Base-by-base conservation (phyloP, 805 yeast species). In the Metschnikowia santaceciliae region DNA sequence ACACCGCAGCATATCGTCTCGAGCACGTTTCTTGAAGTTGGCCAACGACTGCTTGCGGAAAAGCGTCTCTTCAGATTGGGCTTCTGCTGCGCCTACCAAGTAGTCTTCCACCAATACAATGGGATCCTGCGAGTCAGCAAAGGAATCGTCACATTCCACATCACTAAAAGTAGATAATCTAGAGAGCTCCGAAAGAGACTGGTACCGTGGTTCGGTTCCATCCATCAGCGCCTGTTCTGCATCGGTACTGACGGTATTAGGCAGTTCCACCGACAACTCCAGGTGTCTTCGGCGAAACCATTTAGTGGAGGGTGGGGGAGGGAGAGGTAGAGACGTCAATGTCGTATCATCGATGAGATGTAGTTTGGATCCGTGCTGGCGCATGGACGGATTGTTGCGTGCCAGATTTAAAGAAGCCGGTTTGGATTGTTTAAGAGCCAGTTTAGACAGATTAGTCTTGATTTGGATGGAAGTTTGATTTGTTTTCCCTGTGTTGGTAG, bases 91-190 rank as follows among this genome's bases (percentile, higher is more conserved):
- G 11, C 51, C 52, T 17, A 58, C 33, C 54, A 82, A 70, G 60
- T 82, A 82, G 57, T 82, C 87, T 57, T 82, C 87, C 8, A 82
- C 76, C 17, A 82, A 62, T 1, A 81, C 81, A 14, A 70, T 72
- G 8, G 72, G 77, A 43, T 70, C 75, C 35, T 69, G 67, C 13
- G 55, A 55, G 20, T 65, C 69, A 6, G 59, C 67, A 32, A 56
- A 42, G 14, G 55, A 54, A 6, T 57, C 61, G 32, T 55, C 61
- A 4, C 42, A 19, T 42, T 37, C 48, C 34, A 43, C 32, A 17
- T 50, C 51, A 34, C 46, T 47, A 23, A 40, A 26, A 14, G 48
- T 19, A 17, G 42, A 42, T 13, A 35, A 19, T 20, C 13, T 19
- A 10, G 48, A 30, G 32, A 44, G 47, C 32, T 44, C 47, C 8